phyloP scores from a whole-genome alignment of 331 rosid genomes.

The Quercus lobata region DNA sequence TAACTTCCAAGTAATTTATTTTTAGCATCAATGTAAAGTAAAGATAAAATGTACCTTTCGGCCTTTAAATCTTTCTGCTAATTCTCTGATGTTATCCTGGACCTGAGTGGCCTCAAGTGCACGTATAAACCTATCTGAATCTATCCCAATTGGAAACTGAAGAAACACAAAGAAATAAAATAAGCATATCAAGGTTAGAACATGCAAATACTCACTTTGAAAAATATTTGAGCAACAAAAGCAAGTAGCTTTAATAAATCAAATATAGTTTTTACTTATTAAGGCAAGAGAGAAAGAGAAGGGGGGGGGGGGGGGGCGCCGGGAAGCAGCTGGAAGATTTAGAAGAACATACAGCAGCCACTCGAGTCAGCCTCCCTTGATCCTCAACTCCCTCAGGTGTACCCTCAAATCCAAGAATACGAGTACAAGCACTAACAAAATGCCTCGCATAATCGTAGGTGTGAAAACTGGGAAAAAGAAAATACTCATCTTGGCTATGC shows the following conservation, averaged over 20 bases:
- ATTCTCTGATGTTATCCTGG: conserved; percentile 54
- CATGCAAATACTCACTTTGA: not conserved
- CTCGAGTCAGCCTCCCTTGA: conserved; percentile 94
- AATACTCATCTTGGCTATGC: not conserved
- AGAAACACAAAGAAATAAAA: conserved; percentile 20
- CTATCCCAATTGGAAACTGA: conserved; percentile 94
- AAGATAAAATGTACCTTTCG: conserved; percentile 53
- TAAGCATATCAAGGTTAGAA: conserved; percentile 9
- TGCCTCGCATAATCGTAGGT: conserved; percentile 98
- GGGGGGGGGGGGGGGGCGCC: no score
- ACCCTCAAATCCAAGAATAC: conserved; percentile 95
- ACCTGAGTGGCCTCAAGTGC: conserved; percentile 60
- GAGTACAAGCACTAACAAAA: conserved; percentile 98
- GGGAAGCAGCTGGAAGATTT: not conserved
- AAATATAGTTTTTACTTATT: not conserved
- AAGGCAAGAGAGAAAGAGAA: no score
- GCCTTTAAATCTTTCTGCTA: conserved; percentile 74
- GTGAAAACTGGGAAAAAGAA: conserved; percentile 63
- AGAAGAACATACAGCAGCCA: conserved; percentile 78
- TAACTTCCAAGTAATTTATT: not conserved
- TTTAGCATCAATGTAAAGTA: conserved; percentile 2
- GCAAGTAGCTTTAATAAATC: not conserved
- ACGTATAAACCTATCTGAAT: conserved; percentile 67
- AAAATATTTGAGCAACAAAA: not conserved
- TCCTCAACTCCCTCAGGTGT: conserved; percentile 99